These are phyloP conservation scores for Linnemannia exigua DNA, from an alignment of 192 early-diverging fungal species.

Conservation along the genomic window DNA sequence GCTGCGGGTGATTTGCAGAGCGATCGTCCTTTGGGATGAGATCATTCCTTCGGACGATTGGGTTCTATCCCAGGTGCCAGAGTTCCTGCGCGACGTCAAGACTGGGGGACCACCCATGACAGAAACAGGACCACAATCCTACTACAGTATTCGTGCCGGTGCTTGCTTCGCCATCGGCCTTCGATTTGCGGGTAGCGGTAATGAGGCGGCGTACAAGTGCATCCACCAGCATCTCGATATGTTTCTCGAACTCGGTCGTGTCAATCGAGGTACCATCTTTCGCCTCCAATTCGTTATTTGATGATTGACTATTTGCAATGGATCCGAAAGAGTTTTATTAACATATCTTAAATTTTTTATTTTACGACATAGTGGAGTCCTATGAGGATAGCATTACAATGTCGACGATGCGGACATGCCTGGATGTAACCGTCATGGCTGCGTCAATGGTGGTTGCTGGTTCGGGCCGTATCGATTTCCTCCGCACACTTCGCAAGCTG, in stretches of 20 bases:
- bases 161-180: conserved; percentile 77
- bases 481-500: conserved; percentile 69
- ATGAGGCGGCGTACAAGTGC: conserved; percentile 62
- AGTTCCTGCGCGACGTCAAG: conserved; percentile 61
- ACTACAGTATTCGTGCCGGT: conserved; percentile 76
- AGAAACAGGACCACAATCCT: conserved; percentile 68
- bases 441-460: conserved; percentile 86
- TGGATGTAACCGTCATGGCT: conserved; percentile 75
- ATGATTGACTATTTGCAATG: no score
- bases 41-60: conserved; percentile 75
- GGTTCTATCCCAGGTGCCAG: conserved; percentile 74
- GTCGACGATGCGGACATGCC: conserved; percentile 70
- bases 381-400: conserved; percentile 77
- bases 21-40: conserved; percentile 82
- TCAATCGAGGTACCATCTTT: conserved; percentile 56
- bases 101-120: conserved; percentile 19
- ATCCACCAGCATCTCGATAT: conserved; percentile 68
- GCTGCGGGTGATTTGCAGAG: conserved; percentile 75
- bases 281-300: not conserved
- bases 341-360: no score
- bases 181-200: conserved; percentile 74
- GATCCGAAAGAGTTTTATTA: no score
- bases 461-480: conserved; percentile 76
- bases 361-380: conserved; percentile 54
- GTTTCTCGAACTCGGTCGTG: conserved; percentile 57